Conservation (phyloP, 208 protist species). For the Wallacemonas sp. region DNA sequence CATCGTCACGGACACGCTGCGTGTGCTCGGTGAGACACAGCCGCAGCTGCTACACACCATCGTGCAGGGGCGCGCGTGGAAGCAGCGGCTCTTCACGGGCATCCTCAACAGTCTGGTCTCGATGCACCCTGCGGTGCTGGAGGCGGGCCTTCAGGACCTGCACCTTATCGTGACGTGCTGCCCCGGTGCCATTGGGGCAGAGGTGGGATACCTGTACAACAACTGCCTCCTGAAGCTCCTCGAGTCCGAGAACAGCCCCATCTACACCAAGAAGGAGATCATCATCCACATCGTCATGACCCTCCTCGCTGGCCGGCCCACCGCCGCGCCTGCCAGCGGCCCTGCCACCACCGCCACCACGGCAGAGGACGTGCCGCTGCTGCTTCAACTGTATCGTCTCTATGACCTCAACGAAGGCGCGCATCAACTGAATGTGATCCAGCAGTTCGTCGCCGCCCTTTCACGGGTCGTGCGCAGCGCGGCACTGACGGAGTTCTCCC, state of each 20-base stretch:
- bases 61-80: slow-evolving; percentile 38
- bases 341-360: slow-evolving; percentile 1
- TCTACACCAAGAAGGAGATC: slow-evolving; percentile 86
- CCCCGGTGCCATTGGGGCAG: slow-evolving; percentile 43
- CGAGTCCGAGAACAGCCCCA: slow-evolving; percentile 87
- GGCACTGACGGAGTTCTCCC: slow-evolving; percentile 41
- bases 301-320: slow-evolving; percentile 36
- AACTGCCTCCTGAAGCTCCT: slow-evolving; percentile 91
- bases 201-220: slow-evolving; percentile 93
- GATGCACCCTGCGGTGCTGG: slow-evolving; percentile 78
- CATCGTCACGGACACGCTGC: slow-evolving; percentile 62
- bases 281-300: slow-evolving; percentile 80
- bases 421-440: slow-evolving; percentile 78
- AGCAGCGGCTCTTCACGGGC: slow-evolving; percentile 75
- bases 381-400: slow-evolving; percentile 69
- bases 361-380: slow-evolving; percentile 30
- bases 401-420: slow-evolving; percentile 85
- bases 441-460: slow-evolving; percentile 77
- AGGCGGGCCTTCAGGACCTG: slow-evolving; percentile 87
- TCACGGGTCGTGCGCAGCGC: slow-evolving; percentile 78
- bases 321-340: not conserved
- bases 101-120: slow-evolving; percentile 91
- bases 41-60: slow-evolving; percentile 42
- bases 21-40: slow-evolving; percentile 28
- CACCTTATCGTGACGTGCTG: slow-evolving; percentile 72